Base-by-base conservation (phyloP, 768 basidiomycete genomes). In the Cystofilobasidium ferigula region DNA sequence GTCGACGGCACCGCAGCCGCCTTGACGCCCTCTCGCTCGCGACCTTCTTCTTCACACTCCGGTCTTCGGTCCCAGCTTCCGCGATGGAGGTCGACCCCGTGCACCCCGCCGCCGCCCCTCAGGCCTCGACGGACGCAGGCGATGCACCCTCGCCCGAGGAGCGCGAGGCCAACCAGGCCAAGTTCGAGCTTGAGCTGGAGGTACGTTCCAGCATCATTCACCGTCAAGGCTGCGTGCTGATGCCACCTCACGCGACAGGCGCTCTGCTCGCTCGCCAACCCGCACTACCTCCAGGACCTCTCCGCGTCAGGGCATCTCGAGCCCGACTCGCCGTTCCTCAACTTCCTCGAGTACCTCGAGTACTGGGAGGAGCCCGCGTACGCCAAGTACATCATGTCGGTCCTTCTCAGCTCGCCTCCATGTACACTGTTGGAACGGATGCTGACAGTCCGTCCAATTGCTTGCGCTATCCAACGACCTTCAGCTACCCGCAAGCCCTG, bases 101-200 rank as follows among this genome's bases (percentile, higher is more conserved):
- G n/a, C n/a, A n/a, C n/a, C n/a, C n/a, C n/a, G n/a, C n/a, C n/a
- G n/a, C n/a, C n/a, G n/a, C n/a, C n/a, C n/a, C n/a, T n/a, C n/a
- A n/a, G n/a, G n/a, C n/a, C n/a, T n/a, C n/a, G n/a, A n/a, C n/a
- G n/a, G n/a, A n/a, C n/a, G n/a, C n/a, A n/a, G n/a, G n/a, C n/a
- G n/a, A n/a, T n/a, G n/a, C n/a, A n/a, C n/a, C n/a, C n/a, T n/a
- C n/a, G n/a, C n/a, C n/a, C n/a, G n/a, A n/a, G n/a, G n/a, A n/a
- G n/a, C 48, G 66, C 3, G 43, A 43, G 20, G 67, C 67, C 34
- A 68, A 68, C 61, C 58, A 68, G 35, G 61, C 57, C 57, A 68
- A 68, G 53, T 68, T 68, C 34, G 67, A 68, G 45, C 35, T 68
- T 30, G 67, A 68, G 57, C 32, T 68, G 6, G 67, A 68, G 62